These are phyloP conservation scores for Allium fistulosum DNA, from an alignment of 106 monocot genomes.

Conservation along the genomic window DNA sequence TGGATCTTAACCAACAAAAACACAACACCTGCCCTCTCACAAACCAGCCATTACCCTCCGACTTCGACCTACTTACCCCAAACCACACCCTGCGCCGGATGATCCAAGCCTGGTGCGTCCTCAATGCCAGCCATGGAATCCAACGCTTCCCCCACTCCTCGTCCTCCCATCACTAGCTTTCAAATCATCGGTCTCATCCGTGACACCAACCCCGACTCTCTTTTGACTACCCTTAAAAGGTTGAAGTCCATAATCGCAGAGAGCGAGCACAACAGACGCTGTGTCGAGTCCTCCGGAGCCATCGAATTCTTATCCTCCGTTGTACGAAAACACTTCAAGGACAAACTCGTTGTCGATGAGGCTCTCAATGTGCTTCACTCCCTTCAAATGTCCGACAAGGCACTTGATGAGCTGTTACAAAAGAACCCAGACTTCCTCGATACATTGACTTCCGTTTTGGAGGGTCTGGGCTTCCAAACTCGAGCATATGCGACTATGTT, in stretches of 20 bases:
- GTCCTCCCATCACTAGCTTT: slow-evolving; percentile 9
- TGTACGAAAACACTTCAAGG: neutral
- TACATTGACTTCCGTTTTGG: slow-evolving; percentile 1
- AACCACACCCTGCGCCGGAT: slow-evolving; percentile 63
- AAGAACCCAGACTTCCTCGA: slow-evolving; percentile 7
- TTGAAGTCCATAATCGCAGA: slow-evolving; percentile 12
- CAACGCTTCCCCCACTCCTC: slow-evolving; percentile 38
- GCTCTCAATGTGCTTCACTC: slow-evolving; percentile 16
- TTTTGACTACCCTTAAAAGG: neutral
- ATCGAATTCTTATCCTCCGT: neutral
- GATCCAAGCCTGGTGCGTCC: slow-evolving; percentile 46
- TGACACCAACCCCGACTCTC: neutral
- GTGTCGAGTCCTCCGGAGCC: slow-evolving; percentile 1
- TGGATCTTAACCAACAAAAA: slow-evolving; percentile 50
- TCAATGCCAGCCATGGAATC: slow-evolving; percentile 18
- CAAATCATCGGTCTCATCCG: slow-evolving; percentile 19
- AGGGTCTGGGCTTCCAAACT: neutral
- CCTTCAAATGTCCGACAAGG: slow-evolving; percentile 10
- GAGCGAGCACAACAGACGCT: slow-evolving; percentile 39
- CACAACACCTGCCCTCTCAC: slow-evolving; percentile 49
- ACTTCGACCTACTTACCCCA: slow-evolving; percentile 23
- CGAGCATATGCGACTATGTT: slow-evolving; percentile 28
- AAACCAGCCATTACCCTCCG: slow-evolving; percentile 29
- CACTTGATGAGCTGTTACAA: slow-evolving; percentile 2
- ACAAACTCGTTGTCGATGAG: slow-evolving; percentile 7